Evolutionary conservation across 352 stramenopile genomes (phyloP).

Genomic region (Phytophthora tentaculata): DNA sequence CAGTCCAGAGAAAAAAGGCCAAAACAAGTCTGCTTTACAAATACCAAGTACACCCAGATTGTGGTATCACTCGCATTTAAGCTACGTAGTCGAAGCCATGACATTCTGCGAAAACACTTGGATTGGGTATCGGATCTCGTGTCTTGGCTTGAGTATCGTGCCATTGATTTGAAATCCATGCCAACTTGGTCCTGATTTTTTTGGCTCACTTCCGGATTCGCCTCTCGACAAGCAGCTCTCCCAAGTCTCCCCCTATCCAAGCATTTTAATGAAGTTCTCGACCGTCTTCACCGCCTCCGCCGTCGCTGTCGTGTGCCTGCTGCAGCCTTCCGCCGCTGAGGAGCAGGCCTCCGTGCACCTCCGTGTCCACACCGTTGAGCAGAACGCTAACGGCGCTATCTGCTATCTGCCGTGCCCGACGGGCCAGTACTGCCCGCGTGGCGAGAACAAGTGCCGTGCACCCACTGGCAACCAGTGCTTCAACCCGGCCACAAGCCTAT

Average conservation of each 20-base stretch:
- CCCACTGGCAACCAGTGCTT: slow-evolving; percentile 30
- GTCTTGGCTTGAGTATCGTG: neutral
- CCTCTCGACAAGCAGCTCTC: neutral
- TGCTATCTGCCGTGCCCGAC: slow-evolving; percentile 30
- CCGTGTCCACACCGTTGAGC: slow-evolving; percentile 33
- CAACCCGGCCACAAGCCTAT: slow-evolving; percentile 40
- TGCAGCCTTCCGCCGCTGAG: slow-evolving; percentile 11
- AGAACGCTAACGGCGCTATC: slow-evolving; percentile 12
- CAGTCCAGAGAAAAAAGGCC: no score
- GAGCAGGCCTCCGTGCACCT: slow-evolving; percentile 35
- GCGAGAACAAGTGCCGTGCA: slow-evolving; percentile 26
- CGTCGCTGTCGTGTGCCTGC: slow-evolving; percentile 27
- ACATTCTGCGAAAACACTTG: neutral
- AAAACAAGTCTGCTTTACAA: no score
- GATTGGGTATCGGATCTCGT: neutral
- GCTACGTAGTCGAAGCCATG: neutral
- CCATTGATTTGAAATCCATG: neutral
- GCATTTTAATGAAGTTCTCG: slow-evolving; percentile 40
- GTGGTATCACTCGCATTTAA: no score
- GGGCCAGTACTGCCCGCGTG: slow-evolving; percentile 31
- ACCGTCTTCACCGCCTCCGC: slow-evolving; percentile 27
- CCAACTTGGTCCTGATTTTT: neutral
- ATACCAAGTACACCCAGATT: no score
- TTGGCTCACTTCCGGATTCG: neutral
- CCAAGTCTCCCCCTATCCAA: neutral